Conservation (phyloP, 2,329 filamentous ascomycete species). For the Colletotrichum lentis region DNA sequence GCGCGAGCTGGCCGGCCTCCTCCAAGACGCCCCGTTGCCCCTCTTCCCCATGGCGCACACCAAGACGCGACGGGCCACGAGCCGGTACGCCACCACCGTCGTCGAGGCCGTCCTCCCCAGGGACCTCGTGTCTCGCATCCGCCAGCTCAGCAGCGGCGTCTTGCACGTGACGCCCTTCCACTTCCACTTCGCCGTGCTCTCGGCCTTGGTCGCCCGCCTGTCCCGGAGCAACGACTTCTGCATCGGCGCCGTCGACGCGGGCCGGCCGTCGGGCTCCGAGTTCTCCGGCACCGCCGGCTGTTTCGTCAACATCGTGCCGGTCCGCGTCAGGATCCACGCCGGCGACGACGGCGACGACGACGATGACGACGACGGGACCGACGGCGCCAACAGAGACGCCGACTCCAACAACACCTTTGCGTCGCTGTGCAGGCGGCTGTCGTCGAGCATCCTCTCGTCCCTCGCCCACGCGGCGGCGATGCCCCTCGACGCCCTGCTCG, state of each 20-base stretch:
- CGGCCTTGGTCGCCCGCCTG: not conserved
- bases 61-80: conserved; percentile 5
- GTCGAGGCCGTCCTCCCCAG: not conserved
- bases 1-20: conserved; percentile 38
- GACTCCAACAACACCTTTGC: not conserved
- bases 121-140: not conserved
- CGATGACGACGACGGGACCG: not conserved
- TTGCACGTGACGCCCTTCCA: conserved; percentile 50
- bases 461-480: conserved; percentile 51
- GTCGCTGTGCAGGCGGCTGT: not conserved
- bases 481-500: conserved; percentile 59
- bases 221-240: conserved; percentile 47
- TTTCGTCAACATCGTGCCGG: conserved; percentile 59
- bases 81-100: not conserved
- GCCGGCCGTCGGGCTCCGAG: conserved; percentile 44
- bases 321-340: conserved; percentile 48
- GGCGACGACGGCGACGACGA: not conserved
- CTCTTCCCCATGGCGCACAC: conserved; percentile 44
- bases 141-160: conserved; percentile 1
- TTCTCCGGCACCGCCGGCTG: conserved; percentile 52
- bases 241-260: conserved; percentile 60
- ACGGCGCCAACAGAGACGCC: too few species aligned
- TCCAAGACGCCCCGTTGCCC: conserved; percentile 44
- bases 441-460: conserved; percentile 44
- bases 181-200: conserved; percentile 54